phyloP scores from a whole-genome alignment of 257 asterid species.

The Solanum tacnaense region DNA sequence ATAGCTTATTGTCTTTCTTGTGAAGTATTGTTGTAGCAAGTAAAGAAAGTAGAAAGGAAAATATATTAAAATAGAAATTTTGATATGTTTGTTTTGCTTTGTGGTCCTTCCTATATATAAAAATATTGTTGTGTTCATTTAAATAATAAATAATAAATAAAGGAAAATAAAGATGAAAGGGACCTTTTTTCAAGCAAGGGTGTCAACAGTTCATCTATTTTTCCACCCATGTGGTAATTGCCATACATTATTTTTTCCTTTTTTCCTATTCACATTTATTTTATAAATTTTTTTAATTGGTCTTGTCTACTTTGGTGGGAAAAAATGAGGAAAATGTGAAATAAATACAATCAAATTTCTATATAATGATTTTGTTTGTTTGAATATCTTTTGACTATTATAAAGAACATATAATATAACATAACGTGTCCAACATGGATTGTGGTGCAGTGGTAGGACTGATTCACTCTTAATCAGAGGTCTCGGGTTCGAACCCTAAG shows the following conservation, averaged over 20 bases:
- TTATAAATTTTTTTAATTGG: neutral
- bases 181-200: conserved; percentile 1
- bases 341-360: neutral
- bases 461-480: no score
- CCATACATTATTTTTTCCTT: neutral
- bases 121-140: neutral
- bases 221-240: conserved; percentile 9
- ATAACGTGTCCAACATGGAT: no score
- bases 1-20: neutral
- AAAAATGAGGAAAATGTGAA: neutral
- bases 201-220: conserved; percentile 11
- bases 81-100: neutral
- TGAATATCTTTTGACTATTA: neutral
- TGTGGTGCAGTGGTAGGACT: neutral
- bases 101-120: neutral
- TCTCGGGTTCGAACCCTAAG: fast-evolving
- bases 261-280: neutral
- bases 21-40: conserved; percentile 15
- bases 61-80: conserved; percentile 12
- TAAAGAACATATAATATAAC: no score
- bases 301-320: neutral
- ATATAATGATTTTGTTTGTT: no score
- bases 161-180: conserved; percentile 3
- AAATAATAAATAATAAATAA: neutral
- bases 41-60: neutral